Evolutionary conservation across 768 basidiomycete species (phyloP).

Genomic region (Psilocybe subaeruginosa): DNA sequence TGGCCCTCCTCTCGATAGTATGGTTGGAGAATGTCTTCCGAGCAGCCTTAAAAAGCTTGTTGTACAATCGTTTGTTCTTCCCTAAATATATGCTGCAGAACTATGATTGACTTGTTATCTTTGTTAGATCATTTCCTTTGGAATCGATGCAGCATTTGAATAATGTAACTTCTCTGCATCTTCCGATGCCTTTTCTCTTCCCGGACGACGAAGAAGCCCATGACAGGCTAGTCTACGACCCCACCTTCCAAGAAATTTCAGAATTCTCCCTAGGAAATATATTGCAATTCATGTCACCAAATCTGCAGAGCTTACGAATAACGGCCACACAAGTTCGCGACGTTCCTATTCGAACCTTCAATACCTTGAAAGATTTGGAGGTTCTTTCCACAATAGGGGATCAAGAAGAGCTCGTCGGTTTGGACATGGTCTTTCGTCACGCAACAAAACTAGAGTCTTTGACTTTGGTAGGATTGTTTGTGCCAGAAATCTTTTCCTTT

Average conservation of each 20-base stretch:
- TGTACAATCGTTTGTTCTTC: slow-evolving; percentile 20
- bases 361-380: slow-evolving; percentile 33
- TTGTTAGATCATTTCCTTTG: slow-evolving; percentile 26
- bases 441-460: slow-evolving; percentile 35
- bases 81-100: background rate
- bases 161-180: slow-evolving; percentile 26
- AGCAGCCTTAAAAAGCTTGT: slow-evolving; percentile 26
- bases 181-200: slow-evolving; percentile 36
- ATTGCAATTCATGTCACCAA: slow-evolving; percentile 17
- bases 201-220: slow-evolving; percentile 34
- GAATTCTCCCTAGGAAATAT: slow-evolving; percentile 15
- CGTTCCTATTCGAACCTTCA: slow-evolving; percentile 35
- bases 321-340: slow-evolving; percentile 28
- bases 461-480: slow-evolving; percentile 38
- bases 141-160: slow-evolving; percentile 28
- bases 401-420: slow-evolving; percentile 29
- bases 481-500: slow-evolving; percentile 29
- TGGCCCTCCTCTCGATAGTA: slow-evolving; percentile 28
- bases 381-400: slow-evolving; percentile 30
- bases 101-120: background rate
- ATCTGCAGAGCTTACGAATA: slow-evolving; percentile 28
- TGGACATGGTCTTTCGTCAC: slow-evolving; percentile 39
- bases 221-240: slow-evolving; percentile 21
- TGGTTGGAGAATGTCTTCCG: slow-evolving; percentile 33
- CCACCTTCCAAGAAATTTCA: slow-evolving; percentile 13